These are phyloP conservation scores for Wickerhamomyces bovis DNA, from an alignment of 805 yeast species.

Conservation along the genomic window DNA sequence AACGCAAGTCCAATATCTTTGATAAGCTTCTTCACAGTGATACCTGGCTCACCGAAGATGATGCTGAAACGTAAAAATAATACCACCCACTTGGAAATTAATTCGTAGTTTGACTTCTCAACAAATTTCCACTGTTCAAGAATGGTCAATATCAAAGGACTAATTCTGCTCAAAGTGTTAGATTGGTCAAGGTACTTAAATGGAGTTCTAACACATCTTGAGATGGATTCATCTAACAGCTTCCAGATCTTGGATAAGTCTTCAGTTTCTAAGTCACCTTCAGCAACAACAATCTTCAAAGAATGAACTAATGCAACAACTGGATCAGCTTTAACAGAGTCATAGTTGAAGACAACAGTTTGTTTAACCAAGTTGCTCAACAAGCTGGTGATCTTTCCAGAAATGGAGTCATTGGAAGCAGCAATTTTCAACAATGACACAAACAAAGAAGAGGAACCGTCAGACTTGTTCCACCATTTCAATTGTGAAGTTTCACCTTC, in stretches of 20 bases:
- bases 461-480: slow-evolving; percentile 74
- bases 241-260: slow-evolving; percentile 42
- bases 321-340: slow-evolving; percentile 44
- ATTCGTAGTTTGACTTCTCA: slow-evolving; percentile 24
- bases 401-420: slow-evolving; percentile 28
- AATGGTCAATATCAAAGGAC: slow-evolving; percentile 53
- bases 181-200: slow-evolving; percentile 75
- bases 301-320: slow-evolving; percentile 48
- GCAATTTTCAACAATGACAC: slow-evolving; percentile 57
- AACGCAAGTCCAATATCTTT: slow-evolving; percentile 15
- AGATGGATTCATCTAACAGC: slow-evolving; percentile 68
- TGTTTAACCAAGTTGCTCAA: slow-evolving; percentile 42
- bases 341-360: slow-evolving; percentile 49
- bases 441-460: slow-evolving; percentile 51
- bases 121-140: slow-evolving; percentile 68
- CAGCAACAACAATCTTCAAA: slow-evolving; percentile 25
- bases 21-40: slow-evolving; percentile 8
- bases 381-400: slow-evolving; percentile 42
- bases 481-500: slow-evolving; percentile 45
- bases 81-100: slow-evolving; percentile 43
- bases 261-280: slow-evolving; percentile 3
- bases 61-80: slow-evolving; percentile 40
- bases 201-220: slow-evolving; percentile 68
- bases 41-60: slow-evolving; percentile 53
- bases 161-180: slow-evolving; percentile 29